phyloP scores from a whole-genome alignment of 192 early-diverging fungal species.

The Coemansia sp. region DNA sequence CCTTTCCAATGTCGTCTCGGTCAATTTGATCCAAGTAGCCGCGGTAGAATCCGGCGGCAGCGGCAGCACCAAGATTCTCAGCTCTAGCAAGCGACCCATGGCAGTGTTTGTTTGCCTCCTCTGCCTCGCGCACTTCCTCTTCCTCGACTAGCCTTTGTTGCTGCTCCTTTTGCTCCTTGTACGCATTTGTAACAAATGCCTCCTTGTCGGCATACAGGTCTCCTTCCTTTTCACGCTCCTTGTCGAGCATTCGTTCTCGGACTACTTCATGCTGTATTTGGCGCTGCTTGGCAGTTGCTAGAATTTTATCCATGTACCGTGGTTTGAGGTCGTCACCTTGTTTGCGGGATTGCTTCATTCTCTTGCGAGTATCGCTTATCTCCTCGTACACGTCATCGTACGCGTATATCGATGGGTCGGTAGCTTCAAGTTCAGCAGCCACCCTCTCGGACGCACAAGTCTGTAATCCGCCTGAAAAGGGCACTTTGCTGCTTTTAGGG shows the following conservation, averaged over 20 bases:
- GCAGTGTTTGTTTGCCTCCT: background rate
- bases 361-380: conserved; percentile 8
- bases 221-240: conserved; percentile 36
- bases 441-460: conserved; percentile 11
- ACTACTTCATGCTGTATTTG: conserved; percentile 35
- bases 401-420: conserved; percentile 28
- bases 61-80: background rate
- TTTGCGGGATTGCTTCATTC: conserved; percentile 5
- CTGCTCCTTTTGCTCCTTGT: conserved; percentile 43
- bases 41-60: conserved; percentile 18
- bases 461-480: conserved; percentile 9
- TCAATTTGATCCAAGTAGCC: conserved; percentile 50
- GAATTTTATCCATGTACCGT: conserved; percentile 43
- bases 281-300: conserved; percentile 37
- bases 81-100: background rate
- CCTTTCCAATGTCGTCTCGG: conserved; percentile 62
- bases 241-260: conserved; percentile 27
- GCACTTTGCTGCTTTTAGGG: background rate
- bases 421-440: conserved; percentile 8
- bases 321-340: conserved; percentile 19
- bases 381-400: conserved; percentile 46
- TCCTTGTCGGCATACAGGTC: conserved; percentile 40
- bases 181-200: conserved; percentile 33
- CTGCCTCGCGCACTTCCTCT: conserved; percentile 16
- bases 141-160: conserved; percentile 20